Base-by-base conservation (phyloP, 108 stramenopile genomes). In the Cyclotella distinguenda region DNA sequence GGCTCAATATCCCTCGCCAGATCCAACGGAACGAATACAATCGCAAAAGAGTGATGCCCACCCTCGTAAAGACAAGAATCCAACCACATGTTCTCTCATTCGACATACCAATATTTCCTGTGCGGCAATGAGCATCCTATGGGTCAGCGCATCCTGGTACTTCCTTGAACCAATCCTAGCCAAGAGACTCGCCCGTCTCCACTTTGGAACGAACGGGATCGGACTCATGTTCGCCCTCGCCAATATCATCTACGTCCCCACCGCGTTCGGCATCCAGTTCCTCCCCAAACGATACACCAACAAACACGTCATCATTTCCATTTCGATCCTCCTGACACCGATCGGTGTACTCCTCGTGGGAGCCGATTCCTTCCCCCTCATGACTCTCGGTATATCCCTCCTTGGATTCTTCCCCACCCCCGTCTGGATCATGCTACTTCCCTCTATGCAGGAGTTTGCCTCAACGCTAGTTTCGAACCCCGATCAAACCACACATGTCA, bases 391-490 rank as follows among this genome's bases (percentile, higher is more conserved):
- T 6, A 42, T 65, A 3, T 0, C 34, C 11, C 38, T 51, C 57
- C 31, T 64, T 32, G 76, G 76, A 10, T 51, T 77, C 10, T 45
- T 77, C 3, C 76, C 68, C 2, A 64, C 76, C 10, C 76, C 76
- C 0, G 63, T 69, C 0, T 77, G 68, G 68, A 50, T 77, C 13
- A 36, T 64, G 48, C 27, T 77, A 27, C 47, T 77, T 19, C 76
- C 76, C 6, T 53, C 49, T 5, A 77, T 77, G 68, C 76, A 77
- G 46, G 76, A 77, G 19, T 68, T 70, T 59, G 49, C 62, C 4
- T 52, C 47, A 45, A 59, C 15, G 18, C 28, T 70, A 31, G 69
- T 58, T 49, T 52, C 62, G 13, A 61, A 77, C 60, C 66, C 51
- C 51, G 26, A 36, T 49, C 12, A 21, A 2, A 44, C 59, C 25